Evolutionary conservation across 805 yeast species (phyloP).

Genomic region (Candida ascalaphidarum): DNA sequence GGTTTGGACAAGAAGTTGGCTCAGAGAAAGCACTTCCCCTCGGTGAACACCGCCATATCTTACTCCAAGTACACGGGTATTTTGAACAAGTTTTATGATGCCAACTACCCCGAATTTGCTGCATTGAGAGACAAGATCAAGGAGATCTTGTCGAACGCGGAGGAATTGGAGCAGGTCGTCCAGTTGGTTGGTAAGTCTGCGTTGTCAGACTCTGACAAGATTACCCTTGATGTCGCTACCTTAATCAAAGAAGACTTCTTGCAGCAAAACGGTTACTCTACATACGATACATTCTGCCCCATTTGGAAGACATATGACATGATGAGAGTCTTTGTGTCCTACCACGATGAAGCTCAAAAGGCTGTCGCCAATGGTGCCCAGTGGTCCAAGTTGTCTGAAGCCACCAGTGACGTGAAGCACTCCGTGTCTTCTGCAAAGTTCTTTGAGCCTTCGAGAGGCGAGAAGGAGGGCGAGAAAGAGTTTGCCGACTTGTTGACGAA

Average conservation of each 20-base stretch:
- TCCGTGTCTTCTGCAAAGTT: conserved; percentile 91
- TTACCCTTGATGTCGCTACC: conserved; percentile 85
- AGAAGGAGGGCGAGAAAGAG: conserved; percentile 64
- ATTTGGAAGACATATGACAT: conserved; percentile 97
- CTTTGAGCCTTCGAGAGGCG: conserved; percentile 91
- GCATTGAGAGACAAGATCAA: conserved; percentile 81
- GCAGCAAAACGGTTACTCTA: conserved; percentile 98
- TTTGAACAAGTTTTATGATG: conserved; percentile 76
- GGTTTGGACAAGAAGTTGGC: conserved; percentile 98
- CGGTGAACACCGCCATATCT: conserved; percentile 91
- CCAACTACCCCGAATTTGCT: conserved; percentile 87
- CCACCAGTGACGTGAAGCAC: conserved; percentile 87
- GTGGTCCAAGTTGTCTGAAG: conserved; percentile 88
- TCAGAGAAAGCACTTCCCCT: conserved; percentile 99
- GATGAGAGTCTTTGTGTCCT: conserved; percentile 92
- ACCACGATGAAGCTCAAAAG: conserved; percentile 96
- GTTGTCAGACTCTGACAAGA: conserved; percentile 91
- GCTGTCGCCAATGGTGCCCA: conserved; percentile 88
- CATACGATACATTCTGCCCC: conserved; percentile 98
- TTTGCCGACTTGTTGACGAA: conserved; percentile 66
- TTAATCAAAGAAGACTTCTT: conserved; percentile 96
- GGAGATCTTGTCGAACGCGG: conserved; percentile 94
- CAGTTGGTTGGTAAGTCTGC: conserved; percentile 99
- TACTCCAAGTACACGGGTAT: conserved; percentile 94
- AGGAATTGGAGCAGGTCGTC: conserved; percentile 97